Base-by-base conservation (phyloP, 2,329 filamentous ascomycete species). In the Ceratocystis diversiconidia region DNA sequence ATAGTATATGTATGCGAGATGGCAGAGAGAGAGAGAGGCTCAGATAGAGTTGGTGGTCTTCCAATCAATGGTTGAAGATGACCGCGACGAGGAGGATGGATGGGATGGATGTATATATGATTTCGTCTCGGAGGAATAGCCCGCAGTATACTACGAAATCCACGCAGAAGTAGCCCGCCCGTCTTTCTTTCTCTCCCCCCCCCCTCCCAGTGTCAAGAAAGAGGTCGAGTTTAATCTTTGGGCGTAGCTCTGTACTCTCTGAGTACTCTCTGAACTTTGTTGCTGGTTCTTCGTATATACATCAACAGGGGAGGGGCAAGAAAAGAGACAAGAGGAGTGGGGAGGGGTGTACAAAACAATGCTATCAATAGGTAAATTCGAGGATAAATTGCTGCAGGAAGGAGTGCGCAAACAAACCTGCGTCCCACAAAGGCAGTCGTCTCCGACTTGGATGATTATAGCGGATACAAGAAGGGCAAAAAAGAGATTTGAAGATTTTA, bases 11-110 rank as follows among this genome's bases (percentile, higher is more conserved):
- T 30, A 59, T 59, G 55, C 28, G 28, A 59, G 28, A 59, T 36
- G 55, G 22, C 6, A 50, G 25, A 32, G 52, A 17, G 2, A 30
- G 52, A 30, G 17, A 59, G 55, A 59, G 30, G 55, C 55, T 59
- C 55, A 59, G 55, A 59, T 59, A 59, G 55, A 59, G 55, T 59
- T 59, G 55, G 55, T 32, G 30, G 55, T 32, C 55, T 59, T 59
- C 17, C 55, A 15, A 59, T 36, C 55, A 59, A 59, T 41, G 32
- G 28, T n/a, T 59, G 25, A 28, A 59, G 55, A 36, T 59, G 55
- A 36, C 55, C 28, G 32, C 12, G 30, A 7, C 12, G 55, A 36
- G 8, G 55, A 30, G 55, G 28, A 36, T 59, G 55, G 55, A 59
- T 59, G 55, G 48, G 48, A 19, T 36, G 15, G 28, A 36, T 59